phyloP scores from a whole-genome alignment of 192 early-diverging fungal genomes.

The Coemansia biformis region DNA sequence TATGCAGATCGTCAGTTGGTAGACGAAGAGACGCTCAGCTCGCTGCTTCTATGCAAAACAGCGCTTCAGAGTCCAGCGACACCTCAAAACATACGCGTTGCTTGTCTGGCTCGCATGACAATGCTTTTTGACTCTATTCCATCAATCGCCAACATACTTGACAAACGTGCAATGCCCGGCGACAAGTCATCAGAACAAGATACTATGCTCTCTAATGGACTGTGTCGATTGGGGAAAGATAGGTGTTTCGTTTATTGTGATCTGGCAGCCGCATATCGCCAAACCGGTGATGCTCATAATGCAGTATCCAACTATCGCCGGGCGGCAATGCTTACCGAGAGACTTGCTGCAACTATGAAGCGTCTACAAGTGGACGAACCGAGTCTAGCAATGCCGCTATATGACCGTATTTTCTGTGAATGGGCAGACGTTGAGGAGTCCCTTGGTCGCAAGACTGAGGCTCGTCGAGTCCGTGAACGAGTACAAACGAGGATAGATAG shows the following conservation, averaged over 20 bases:
- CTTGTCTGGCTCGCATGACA: conserved; percentile 9
- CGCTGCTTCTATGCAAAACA: conserved; percentile 10
- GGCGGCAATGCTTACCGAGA: conserved; percentile 12
- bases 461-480: too few relatives aligned
- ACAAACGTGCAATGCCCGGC: too few relatives aligned
- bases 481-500: too few relatives aligned
- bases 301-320: conserved; percentile 16
- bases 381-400: too few relatives aligned
- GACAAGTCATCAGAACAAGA: too few relatives aligned
- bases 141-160: neutral
- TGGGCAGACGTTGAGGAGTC: too few relatives aligned
- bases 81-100: neutral
- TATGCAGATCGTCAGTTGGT: conserved; percentile 14
- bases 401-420: too few relatives aligned
- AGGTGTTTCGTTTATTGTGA: conserved; percentile 6
- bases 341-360: neutral
- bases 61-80: conserved; percentile 8
- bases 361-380: too few relatives aligned
- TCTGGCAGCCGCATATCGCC: conserved; percentile 11
- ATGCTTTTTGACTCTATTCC: conserved; percentile 11
- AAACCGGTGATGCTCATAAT: conserved; percentile 12
- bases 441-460: too few relatives aligned
- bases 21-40: conserved; percentile 9
- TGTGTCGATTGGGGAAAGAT: neutral
- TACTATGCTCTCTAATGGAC: too few relatives aligned